Base-by-base conservation (phyloP, 441 rosid genomes). In the Oxalis stricta region DNA sequence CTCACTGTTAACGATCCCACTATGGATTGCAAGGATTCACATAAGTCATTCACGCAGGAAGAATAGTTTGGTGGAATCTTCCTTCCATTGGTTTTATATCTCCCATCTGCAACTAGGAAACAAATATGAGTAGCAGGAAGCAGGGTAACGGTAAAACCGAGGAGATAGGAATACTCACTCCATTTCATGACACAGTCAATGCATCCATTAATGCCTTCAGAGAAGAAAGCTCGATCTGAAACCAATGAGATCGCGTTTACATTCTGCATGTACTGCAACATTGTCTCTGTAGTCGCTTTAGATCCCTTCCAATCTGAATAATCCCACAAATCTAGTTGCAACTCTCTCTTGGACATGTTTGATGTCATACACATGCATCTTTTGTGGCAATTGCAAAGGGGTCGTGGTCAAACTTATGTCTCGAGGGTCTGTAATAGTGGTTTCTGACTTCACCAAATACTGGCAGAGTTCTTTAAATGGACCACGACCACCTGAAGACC, bases 391-490 rank as follows among this genome's bases (percentile, higher is more conserved):
- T 52, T 28, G 50, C 52, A 48, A 45, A 43, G 55, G 42, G 43
- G 50, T 68, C 73, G 39, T 32, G 43, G 17, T 43, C 50, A 22
- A 50, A 49, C 47, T 61, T 72, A 21, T 58, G n/a, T 67, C 53
- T 48, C 66, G 56, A 72, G 75, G n/a, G 43, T 59, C 67, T 68
- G 75, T 62, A 76, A 74, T 53, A 73, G n/a, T n/a, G n/a, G n/a
- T 50, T 36, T 65, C 73, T 10, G 82, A 73, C 45, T 65, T 81
- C 47, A 64, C 55, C 56, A 91, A 73, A 68, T 60, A 82, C 46
- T 77, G 72, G 39, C 65, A 77, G 57, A 91, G 84, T 61, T 86
- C 95, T 66, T 75, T 84, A 59, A 86, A 91, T 45, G 88, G 88
- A 51, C 96, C 99, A 10, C 77, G 64, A 64, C 74, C 69, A 58